These are phyloP conservation scores for Choricystis sp. DNA, from an alignment of 139 green algal species.

Conservation along the genomic window DNA sequence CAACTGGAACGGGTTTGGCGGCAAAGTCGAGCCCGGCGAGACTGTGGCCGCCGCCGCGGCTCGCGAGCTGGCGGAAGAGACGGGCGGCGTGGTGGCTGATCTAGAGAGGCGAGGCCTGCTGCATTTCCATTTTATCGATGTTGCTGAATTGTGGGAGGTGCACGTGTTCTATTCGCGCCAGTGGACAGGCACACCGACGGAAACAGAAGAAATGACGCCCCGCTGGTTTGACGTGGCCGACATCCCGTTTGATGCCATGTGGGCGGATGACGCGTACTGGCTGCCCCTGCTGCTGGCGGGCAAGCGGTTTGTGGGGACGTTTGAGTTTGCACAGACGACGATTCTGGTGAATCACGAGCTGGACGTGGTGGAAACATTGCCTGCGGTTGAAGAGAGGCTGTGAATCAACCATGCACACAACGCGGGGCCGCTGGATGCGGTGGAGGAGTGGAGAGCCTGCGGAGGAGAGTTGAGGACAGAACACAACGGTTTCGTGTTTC, in stretches of 20 bases:
- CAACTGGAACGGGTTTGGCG: constrained; percentile 36
- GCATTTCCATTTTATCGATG: constrained; percentile 34
- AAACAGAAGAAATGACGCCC: constrained; percentile 43
- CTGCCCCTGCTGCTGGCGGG: constrained; percentile 1
- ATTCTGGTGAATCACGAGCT: not conserved
- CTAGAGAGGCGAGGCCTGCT: constrained; percentile 22
- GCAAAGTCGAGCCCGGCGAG: constrained; percentile 39
- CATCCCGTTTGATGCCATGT: constrained; percentile 37
- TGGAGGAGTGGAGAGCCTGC: too few relatives aligned
- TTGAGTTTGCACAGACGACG: not conserved
- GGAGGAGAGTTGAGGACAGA: too few relatives aligned
- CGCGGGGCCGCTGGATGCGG: too few relatives aligned
- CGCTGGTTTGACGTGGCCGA: constrained; percentile 21
- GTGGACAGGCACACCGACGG: constrained; percentile 17
- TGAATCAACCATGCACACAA: too few relatives aligned
- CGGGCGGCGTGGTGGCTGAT: constrained; percentile 10
- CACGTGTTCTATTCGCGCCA: constrained; percentile 26
- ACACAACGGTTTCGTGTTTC: too few relatives aligned
- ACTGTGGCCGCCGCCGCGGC: constrained; percentile 17
- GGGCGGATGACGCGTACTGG: constrained; percentile 38
- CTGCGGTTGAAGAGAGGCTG: not conserved
- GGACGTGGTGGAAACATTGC: not conserved
- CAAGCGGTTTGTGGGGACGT: not conserved
- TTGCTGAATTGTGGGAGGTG: constrained; percentile 30
- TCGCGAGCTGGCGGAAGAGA: constrained; percentile 32